Conservation (phyloP, 2,329 filamentous ascomycete genomes). For the Plenodomus tracheiphilus region DNA sequence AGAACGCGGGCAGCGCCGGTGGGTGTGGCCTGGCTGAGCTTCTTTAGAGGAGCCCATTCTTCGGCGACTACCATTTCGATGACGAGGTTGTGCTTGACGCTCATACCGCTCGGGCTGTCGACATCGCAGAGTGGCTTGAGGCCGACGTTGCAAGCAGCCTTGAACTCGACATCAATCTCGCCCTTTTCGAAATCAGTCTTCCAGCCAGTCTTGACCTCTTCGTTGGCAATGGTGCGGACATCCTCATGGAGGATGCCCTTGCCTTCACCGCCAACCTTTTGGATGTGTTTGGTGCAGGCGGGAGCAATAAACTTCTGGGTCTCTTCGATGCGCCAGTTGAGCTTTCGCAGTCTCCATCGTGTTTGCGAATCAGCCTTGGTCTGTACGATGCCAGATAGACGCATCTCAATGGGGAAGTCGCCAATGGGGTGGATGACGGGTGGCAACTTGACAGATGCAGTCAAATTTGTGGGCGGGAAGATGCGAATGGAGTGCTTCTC, state of each 20-base stretch:
- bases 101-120: conserved; percentile 72
- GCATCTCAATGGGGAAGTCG: conserved; percentile 76
- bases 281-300: conserved; percentile 75
- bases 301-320: conserved; percentile 76
- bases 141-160: conserved; percentile 62
- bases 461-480: conserved; percentile 94
- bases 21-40: conserved; percentile 75
- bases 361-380: conserved; percentile 69
- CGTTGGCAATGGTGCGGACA: conserved; percentile 74
- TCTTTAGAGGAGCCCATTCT: conserved; percentile 74
- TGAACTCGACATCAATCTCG: conserved; percentile 81
- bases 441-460: conserved; percentile 78
- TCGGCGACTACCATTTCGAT: conserved; percentile 94
- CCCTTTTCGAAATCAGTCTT: conserved; percentile 77
- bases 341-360: conserved; percentile 86
- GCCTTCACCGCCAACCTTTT: conserved; percentile 64
- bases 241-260: conserved; percentile 77
- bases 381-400: conserved; percentile 82
- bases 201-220: conserved; percentile 85
- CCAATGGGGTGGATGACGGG: conserved; percentile 85
- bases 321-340: conserved; percentile 93
- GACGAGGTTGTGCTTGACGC: conserved; percentile 81
- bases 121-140: conserved; percentile 76
- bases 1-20: conserved; percentile 90
- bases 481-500: conserved; percentile 91